Base-by-base conservation (phyloP, 306 rosid genomes). In the Begonia loranthoides region DNA sequence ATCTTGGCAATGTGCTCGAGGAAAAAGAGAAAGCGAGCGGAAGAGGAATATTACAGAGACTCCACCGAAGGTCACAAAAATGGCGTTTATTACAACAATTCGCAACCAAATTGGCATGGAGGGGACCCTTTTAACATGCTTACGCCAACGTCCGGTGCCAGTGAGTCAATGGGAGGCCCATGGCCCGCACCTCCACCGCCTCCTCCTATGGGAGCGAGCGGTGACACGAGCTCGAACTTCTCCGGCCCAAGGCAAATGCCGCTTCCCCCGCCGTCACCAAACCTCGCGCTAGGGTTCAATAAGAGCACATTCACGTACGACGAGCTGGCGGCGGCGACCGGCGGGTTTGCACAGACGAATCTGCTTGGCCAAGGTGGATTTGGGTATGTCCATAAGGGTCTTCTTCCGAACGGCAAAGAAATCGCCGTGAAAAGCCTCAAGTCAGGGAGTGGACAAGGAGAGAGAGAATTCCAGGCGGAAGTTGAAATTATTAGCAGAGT, bases 291-390 rank as follows among this genome's bases (percentile, higher is more conserved):
- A 2, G 84, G 77, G 38, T 81, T 79, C 68, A 84, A 72, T 63
- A 70, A 81, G 47, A 82, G 86, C 21, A 89, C 93, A 17, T 84
- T 89, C 79, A 63, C 60, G 0, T 84, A 75, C 10, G 97, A 89
- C 28, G 97, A 89, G 67, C 62, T 89, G 2, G 87, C 84, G 0
- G 59, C 76, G 1, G 97, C 97, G 11, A 89, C 95, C 0, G 16
- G 52, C 0, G 82, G 84, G 48, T 89, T 89, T 17, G 17, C 55
- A 0, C 72, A 77, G 14, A 59, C 41, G 11, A 75, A 84, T 41
- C 17, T 89, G 69, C 53, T 89, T 45, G 97, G 97, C 14, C 93
- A 89, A 15, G 97, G 97, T 1, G 93, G 95, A 40, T 85, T 89
- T 16, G 97, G 95, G 17, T 89, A 63, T 52, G 97, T 89, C 60